Evolutionary conservation across 139 green algal species (phyloP), one percentile per base, ranked within the genome.

Genomic region (Micractinium conductrix): DNA sequence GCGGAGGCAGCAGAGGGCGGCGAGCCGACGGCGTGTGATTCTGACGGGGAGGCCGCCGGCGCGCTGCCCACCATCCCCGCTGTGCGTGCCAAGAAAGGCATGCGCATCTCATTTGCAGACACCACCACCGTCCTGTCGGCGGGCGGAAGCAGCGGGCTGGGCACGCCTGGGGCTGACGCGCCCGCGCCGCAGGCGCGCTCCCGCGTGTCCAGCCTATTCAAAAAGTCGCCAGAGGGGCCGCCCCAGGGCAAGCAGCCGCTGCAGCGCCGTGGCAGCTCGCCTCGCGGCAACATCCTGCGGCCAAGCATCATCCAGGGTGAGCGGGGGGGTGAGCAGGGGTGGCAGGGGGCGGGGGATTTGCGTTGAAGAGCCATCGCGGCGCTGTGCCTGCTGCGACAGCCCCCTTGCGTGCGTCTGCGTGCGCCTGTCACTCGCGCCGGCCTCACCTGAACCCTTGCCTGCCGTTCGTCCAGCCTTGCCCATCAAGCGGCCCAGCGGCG

Each of bases 91-190:
- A 67, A 53, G 55, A 40, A n/a, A 2, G 12, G 16, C 26, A 45
- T 71, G 40, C 76, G 76, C 38, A 82, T 82, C 30, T 82, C 76
- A 2, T 82, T 82, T 60, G 76, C 76, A 30, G 55, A 82, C 58
- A 22, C 40, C 1, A 42, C 76, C 1, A 62, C 53, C 19, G 7
- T 62, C 2, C 2, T 62, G 53, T 19, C 19, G 19, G 53, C 53
- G 19, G 19, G 26, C 53, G 53, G 53, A n/a, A n/a, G n/a, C n/a
- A n/a, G n/a, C n/a, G n/a, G n/a, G n/a, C n/a, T n/a, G n/a, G n/a
- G n/a, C n/a, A n/a, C n/a, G n/a, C n/a, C n/a, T n/a, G n/a, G n/a
- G n/a, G n/a, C n/a, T n/a, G n/a, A n/a, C n/a, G n/a, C n/a, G n/a
- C n/a, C n/a, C n/a, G n/a, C n/a, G n/a, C n/a, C n/a, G n/a, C n/a